Conservation (phyloP, 169 alveolate genomes). For the Plasmodium chabaudi region DNA sequence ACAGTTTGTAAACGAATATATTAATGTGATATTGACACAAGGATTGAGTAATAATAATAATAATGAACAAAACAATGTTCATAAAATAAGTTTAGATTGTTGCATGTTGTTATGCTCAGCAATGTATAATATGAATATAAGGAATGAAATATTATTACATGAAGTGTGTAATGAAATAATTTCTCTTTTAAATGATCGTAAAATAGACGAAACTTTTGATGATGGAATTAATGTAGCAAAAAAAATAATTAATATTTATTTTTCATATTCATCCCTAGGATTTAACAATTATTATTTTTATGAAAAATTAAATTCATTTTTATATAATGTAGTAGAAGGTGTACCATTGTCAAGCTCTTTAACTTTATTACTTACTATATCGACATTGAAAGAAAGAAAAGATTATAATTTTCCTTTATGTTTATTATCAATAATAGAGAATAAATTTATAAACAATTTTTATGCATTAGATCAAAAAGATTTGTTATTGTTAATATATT, state of each 20-base stretch:
- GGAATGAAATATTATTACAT: slow-evolving; percentile 17
- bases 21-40: slow-evolving; percentile 10
- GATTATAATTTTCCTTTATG: slow-evolving; percentile 69
- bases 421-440: slow-evolving; percentile 50
- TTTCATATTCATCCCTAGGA: slow-evolving; percentile 41
- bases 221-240: slow-evolving; percentile 31
- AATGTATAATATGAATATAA: slow-evolving; percentile 23
- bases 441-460: slow-evolving; percentile 30
- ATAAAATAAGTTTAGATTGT: background rate
- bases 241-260: slow-evolving; percentile 57
- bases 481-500: slow-evolving; percentile 39
- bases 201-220: background rate
- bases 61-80: background rate
- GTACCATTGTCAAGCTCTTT: slow-evolving; percentile 32
- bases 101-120: slow-evolving; percentile 30
- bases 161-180: slow-evolving; percentile 33
- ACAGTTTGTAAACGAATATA: slow-evolving; percentile 34
- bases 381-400: slow-evolving; percentile 35
- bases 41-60: background rate
- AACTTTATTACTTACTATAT: slow-evolving; percentile 33
- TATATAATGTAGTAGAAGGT: slow-evolving; percentile 25
- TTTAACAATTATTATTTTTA: slow-evolving; percentile 39
- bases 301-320: slow-evolving; percentile 45
- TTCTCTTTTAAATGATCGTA: background rate
- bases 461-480: slow-evolving; percentile 47